Base-by-base conservation (phyloP, 2,329 filamentous ascomycete genomes). In the Aulographum hederae region DNA sequence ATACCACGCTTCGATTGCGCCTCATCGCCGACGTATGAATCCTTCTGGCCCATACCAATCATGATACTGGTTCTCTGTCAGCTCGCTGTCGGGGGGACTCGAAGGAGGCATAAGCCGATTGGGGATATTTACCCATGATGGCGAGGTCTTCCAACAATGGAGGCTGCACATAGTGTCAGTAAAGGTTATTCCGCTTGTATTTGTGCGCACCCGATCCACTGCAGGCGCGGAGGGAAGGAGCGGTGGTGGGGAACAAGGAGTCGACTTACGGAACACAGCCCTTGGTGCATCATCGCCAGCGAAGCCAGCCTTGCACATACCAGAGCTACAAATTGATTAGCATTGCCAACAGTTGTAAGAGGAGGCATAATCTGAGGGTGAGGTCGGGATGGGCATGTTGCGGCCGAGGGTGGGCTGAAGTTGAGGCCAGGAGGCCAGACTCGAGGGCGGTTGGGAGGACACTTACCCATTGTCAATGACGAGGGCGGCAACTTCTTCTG, bases 381-480 rank as follows among this genome's bases (percentile, higher is more conserved):
- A n/a, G n/a, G n/a, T n/a, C n/a, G n/a, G n/a, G n/a, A n/a, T n/a
- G n/a, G n/a, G n/a, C n/a, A n/a, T n/a, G n/a, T n/a, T n/a, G n/a
- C n/a, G n/a, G n/a, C n/a, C n/a, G n/a, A n/a, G n/a, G n/a, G n/a
- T n/a, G n/a, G n/a, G n/a, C n/a, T n/a, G n/a, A n/a, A n/a, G n/a
- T n/a, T n/a, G n/a, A n/a, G n/a, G n/a, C n/a, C n/a, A n/a, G n/a
- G n/a, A n/a, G n/a, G n/a, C n/a, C n/a, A n/a, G n/a, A n/a, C n/a
- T n/a, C n/a, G n/a, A n/a, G n/a, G n/a, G n/a, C n/a, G n/a, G n/a
- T n/a, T n/a, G n/a, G n/a, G n/a, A n/a, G 44, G 47, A 52, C 65
- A 69, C 85, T 81, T 86, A 98, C 89, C 89, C 89, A 95, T 98
- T 98, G 85, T 98, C 89, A 69, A 98, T 95, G 67, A 98, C 89